Evolutionary conservation across 805 yeast genomes (phyloP), one percentile per base, ranked within the genome.

Genomic region (Saccharomycopsis selenospora): DNA sequence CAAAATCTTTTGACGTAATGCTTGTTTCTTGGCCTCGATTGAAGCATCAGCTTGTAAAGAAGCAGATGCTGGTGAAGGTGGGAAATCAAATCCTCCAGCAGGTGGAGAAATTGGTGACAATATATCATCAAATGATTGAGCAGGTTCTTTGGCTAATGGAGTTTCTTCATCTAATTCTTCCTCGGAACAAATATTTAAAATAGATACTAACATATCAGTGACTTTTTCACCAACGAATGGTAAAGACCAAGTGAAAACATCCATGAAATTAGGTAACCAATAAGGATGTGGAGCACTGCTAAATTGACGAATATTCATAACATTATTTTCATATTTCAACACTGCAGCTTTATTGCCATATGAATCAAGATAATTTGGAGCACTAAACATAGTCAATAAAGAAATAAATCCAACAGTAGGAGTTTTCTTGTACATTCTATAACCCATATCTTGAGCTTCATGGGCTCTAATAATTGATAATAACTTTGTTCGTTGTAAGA

Each of bases 181-280:
- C 61, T 90, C 95, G 0, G 97, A 85, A 68, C 99, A 91, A 49
- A 93, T 86, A 64, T 91, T 91, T 62, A 93, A 73, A 36, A 91
- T 85, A 0, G 93, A 78, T 20, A 88, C 85, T 61, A 91, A 73
- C 84, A 91, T 90, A 62, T 93, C 98, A 11, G 95, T 86, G 47
- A 90, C 85, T 61, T 93, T 87, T 63, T 91, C 96, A 18, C 97
- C 98, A 22, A 93, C 97, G 69, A 93, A 91, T 5, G 98, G 99
- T 49, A 91, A 70, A 1, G 96, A 86, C 98, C 98, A 93, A 8
- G 95, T 84, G 65, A 91, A 91, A 4, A 91, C 96, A 64, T 93
- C 97, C 95, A 90, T 88, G 59, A 90, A 87, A 64, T 89, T 89
- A 5, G 98, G 98, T 56, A 93, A 72, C 88, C 95, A 89, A 67